Percentiles rank a stretch among this genome's conserved stretches.
Conservation (phyloP, 1,284 basidiomycete genomes). For the Cystobasidiaceae sp. region DNA sequence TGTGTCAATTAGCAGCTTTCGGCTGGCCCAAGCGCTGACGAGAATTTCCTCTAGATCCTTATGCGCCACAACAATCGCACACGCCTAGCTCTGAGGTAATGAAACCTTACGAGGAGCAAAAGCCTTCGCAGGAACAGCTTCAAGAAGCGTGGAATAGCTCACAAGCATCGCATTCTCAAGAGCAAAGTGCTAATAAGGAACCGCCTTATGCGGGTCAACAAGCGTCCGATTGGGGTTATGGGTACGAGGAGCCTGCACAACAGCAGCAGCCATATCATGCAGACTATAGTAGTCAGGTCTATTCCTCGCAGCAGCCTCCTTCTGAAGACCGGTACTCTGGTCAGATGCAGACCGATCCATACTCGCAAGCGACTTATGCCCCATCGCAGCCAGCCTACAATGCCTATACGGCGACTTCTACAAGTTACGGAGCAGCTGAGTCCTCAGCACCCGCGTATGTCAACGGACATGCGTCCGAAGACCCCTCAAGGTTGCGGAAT, state of each 20-base stretch:
- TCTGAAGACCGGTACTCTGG: neutral
- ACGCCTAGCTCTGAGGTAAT: too few species aligned
- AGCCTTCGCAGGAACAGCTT: neutral
- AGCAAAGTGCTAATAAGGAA: too few species aligned
- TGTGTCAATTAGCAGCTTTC: too few species aligned
- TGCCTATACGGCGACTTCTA: too few species aligned
- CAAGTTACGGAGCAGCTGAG: neutral
- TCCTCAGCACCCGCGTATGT: neutral
- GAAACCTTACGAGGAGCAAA: neutral
- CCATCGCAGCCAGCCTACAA: too few species aligned
- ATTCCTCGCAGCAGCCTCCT: neutral
- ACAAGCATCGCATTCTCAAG: neutral
- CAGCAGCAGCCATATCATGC: neutral
- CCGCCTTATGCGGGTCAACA: too few species aligned
- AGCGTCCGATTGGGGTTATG: too few species aligned
- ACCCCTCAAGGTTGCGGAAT: slow-evolving; percentile 49
- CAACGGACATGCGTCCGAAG: neutral
- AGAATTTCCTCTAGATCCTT: too few species aligned
- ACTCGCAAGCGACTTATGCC: too few species aligned
- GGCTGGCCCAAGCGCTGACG: too few species aligned
- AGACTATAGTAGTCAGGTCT: neutral
- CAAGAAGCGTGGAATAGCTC: slow-evolving; percentile 1
- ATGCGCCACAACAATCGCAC: too few species aligned
- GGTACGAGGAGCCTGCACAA: neutral
- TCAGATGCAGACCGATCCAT: neutral